These are phyloP conservation scores for Colletotrichum siamense DNA, from an alignment of 2,329 filamentous ascomycete genomes.

Conservation along the genomic window DNA sequence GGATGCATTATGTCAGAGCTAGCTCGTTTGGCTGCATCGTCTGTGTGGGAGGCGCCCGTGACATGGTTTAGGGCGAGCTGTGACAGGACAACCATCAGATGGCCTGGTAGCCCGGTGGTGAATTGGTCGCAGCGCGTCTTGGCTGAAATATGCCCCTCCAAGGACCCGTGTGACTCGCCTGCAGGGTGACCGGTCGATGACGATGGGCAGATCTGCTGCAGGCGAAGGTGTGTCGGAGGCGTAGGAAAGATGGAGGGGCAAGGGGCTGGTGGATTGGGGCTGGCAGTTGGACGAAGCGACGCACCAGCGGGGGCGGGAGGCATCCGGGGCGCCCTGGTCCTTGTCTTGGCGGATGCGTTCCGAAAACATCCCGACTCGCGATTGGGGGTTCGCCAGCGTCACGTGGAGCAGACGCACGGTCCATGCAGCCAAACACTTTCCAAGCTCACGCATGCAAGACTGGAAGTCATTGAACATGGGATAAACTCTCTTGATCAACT, in stretches of 20 bases:
- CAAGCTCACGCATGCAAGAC: background rate
- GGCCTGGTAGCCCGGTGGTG: background rate
- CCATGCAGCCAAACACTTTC: background rate
- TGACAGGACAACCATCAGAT: slow-evolving; percentile 11
- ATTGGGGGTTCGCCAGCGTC: background rate
- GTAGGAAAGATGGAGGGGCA: background rate
- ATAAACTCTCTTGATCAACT: background rate
- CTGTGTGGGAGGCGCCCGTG: slow-evolving; percentile 7
- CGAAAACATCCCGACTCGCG: background rate
- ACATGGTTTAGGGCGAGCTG: slow-evolving; percentile 20
- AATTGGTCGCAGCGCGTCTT: background rate
- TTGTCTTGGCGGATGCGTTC: background rate
- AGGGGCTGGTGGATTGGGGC: background rate
- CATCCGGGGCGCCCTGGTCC: background rate
- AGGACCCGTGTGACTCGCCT: slow-evolving; percentile 2
- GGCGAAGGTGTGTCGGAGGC: slow-evolving; percentile 13
- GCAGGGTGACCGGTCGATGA: slow-evolving; percentile 5
- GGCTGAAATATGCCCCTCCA: background rate
- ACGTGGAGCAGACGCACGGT: background rate
- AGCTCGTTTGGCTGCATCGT: background rate
- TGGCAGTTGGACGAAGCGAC: background rate
- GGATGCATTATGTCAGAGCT: slow-evolving; percentile 18
- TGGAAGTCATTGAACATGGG: background rate
- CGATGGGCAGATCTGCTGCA: slow-evolving; percentile 12
- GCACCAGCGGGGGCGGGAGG: background rate